phyloP scores from a whole-genome alignment of 1,284 basidiomycete species.

The Amylostereum areolatum region DNA sequence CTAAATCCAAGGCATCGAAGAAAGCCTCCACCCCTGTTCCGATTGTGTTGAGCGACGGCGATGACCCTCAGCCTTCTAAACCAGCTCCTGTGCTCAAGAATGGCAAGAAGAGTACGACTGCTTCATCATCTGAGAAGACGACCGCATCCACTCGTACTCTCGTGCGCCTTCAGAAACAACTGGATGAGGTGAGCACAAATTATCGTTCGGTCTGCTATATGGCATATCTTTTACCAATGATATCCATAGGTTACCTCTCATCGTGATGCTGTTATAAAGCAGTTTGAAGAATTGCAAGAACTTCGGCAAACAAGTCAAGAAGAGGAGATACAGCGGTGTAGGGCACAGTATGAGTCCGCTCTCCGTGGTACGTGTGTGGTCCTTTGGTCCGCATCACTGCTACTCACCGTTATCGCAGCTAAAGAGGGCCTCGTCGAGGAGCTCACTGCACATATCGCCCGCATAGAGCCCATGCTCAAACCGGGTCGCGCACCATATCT shows the following conservation, averaged over 20 bases:
- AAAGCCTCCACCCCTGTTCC: conserved; percentile 1
- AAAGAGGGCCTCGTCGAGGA: conserved; percentile 50
- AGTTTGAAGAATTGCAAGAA: conserved; percentile 51
- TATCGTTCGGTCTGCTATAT: neutral
- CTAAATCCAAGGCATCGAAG: neutral
- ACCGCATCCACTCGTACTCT: conserved; percentile 12
- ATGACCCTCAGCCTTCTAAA: conserved; percentile 9
- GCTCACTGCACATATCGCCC: conserved; percentile 47
- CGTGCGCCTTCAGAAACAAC: conserved; percentile 16
- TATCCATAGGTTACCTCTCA: conserved; percentile 25
- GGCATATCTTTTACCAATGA: neutral
- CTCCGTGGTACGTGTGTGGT: conserved; percentile 37
- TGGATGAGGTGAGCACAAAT: conserved; percentile 15
- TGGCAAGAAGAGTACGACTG: conserved; percentile 3
- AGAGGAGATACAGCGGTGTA: conserved; percentile 38
- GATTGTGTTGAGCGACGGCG: conserved; percentile 9
- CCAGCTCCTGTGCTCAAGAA: conserved; percentile 6
- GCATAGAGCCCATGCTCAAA: conserved; percentile 45
- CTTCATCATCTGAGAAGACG: conserved; percentile 8
- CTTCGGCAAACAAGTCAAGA: conserved; percentile 62
- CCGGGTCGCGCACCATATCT: conserved; percentile 44
- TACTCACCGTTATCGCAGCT: conserved; percentile 3
- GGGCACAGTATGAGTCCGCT: conserved; percentile 42
- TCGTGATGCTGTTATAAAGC: conserved; percentile 41
- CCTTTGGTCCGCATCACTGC: neutral